Conservation (phyloP, 2,329 filamentous ascomycete species). For the Trichoderma asperellum region DNA sequence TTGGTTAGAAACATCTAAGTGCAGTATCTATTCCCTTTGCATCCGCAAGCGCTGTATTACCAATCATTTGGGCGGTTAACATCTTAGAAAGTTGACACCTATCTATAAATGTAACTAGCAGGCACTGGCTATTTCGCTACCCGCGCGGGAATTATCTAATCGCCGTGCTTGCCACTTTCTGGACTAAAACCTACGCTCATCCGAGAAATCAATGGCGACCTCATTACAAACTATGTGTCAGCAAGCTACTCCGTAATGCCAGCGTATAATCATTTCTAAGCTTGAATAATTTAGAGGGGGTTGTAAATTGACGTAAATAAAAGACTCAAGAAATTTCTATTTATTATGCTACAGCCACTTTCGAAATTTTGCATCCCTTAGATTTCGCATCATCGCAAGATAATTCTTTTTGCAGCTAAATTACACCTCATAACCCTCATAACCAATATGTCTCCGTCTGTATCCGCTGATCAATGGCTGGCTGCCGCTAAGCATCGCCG, state of each 20-base stretch:
- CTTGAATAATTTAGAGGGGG: neutral
- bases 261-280: neutral
- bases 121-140: neutral
- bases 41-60: neutral
- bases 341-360: neutral
- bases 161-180: neutral
- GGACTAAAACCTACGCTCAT: neutral
- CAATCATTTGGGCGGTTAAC: neutral
- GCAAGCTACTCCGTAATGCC: neutral
- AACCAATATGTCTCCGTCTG: slow-evolving; percentile 35
- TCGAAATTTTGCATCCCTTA: neutral
- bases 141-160: slow-evolving; percentile 5
- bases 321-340: neutral
- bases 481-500: slow-evolving; percentile 70
- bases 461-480: slow-evolving; percentile 58
- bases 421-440: neutral
- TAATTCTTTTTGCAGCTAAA: neutral
- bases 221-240: neutral
- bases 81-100: neutral
- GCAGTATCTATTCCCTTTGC: neutral
- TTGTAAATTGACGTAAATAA: neutral
- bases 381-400: neutral
- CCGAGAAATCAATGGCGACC: too few relatives aligned
- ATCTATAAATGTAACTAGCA: neutral
- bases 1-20: neutral